Conservation (phyloP, 495 filamentous ascomycete species). For the Penicillium manginii region DNA sequence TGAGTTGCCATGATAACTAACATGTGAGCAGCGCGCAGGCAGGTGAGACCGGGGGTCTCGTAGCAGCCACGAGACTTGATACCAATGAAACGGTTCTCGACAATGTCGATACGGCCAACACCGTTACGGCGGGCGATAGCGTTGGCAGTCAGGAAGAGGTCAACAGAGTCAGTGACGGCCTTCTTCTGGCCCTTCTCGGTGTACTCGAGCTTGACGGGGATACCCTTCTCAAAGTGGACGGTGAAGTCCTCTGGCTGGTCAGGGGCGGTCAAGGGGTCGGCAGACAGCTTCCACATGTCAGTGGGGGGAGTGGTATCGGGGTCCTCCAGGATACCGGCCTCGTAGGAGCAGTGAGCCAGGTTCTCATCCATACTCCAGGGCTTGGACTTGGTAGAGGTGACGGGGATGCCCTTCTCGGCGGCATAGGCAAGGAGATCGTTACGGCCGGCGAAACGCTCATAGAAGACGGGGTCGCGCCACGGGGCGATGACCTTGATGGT, state of each 20-base stretch:
- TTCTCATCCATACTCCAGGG: constrained; percentile 87
- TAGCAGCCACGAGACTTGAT: constrained; percentile 92
- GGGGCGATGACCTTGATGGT: constrained; percentile 85
- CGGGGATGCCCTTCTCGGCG: constrained; percentile 74
- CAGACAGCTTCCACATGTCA: constrained; percentile 85
- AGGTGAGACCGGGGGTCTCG: constrained; percentile 76
- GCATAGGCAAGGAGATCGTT: constrained; percentile 91
- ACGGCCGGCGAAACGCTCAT: constrained; percentile 78
- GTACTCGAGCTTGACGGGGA: constrained; percentile 72
- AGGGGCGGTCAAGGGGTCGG: constrained; percentile 76
- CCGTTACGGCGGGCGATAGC: constrained; percentile 75
- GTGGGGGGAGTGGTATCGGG: constrained; percentile 62
- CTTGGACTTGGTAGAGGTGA: constrained; percentile 83
- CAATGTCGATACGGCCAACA: constrained; percentile 89
- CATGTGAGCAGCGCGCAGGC: constrained; percentile 75
- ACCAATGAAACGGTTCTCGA: constrained; percentile 87
- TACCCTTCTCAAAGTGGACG: constrained; percentile 81
- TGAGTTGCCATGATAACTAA: constrained; percentile 18
- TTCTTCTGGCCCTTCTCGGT: constrained; percentile 54
- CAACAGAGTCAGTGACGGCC: constrained; percentile 72
- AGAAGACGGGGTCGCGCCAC: constrained; percentile 86
- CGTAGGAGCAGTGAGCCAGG: constrained; percentile 88
- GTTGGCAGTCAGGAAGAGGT: constrained; percentile 81
- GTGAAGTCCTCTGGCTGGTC: constrained; percentile 77
- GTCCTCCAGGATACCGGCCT: constrained; percentile 70